Evolutionary conservation across 371 early-diverging fungal species (phyloP), one percentile per base, ranked within the genome.

Genomic region (Rhizopus arrhizus): DNA sequence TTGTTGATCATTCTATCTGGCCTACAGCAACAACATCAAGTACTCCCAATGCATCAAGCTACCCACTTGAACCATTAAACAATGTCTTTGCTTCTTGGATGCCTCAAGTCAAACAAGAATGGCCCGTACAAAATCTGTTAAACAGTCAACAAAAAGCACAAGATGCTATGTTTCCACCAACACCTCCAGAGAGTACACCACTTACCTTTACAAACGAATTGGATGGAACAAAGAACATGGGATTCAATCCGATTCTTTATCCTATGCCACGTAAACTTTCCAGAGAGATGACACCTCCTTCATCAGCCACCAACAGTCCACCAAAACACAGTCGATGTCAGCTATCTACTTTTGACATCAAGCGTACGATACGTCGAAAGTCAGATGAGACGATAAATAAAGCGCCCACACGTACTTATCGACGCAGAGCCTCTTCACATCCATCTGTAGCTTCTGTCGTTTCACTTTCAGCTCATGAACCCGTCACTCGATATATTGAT

Each of bases 401-500:
- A 16, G 15, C 36, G 9, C 15, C 61, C 11, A 43, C 54, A 16
- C 62, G 63, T 28, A 38, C 70, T 3, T 59, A 62, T 29, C 65
- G 78, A 12, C 69, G 73, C 28, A 59, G 80, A 32, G 66, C 69
- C 9, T 72, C 80, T 9, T 69, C 75, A 10, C 74, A 75, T 29
- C 73, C 76, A 28, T 78, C 75, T 15, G 80, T 80, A 5, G 80
- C 80, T 12, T 71, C 77, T 4, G 73, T 73, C n/a, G 80, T 80
- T 4, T 74, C 82, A 29, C 65, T 84, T 10, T 70, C 84, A 6
- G 77, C 75, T n/a, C 78, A 82, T 49, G 78, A 80, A 53, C 84
- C 84, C 2, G 68, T 76, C 2, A 62, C 77, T 7, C 59, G 70
- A 7, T 36, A 72, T 1, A 67, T 71, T 38, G 68, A 86, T 47